These are phyloP conservation scores for Boletus bicolor DNA, from an alignment of 768 basidiomycete species.

Conservation along the genomic window DNA sequence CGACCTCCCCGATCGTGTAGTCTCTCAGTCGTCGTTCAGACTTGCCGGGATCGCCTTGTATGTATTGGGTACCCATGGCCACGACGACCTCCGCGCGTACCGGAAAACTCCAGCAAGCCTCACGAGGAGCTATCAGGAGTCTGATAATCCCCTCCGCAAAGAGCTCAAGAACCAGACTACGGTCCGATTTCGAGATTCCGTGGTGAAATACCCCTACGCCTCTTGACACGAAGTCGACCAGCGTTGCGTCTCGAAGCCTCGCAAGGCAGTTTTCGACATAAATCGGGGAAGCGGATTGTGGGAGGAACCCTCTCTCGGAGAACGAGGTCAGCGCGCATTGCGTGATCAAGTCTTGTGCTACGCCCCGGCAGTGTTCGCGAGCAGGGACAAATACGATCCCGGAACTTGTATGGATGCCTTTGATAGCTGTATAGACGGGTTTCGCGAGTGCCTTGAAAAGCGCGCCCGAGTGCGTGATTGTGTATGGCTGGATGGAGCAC, in stretches of 20 bases:
- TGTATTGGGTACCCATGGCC: conserved; percentile 91
- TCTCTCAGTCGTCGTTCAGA: conserved; percentile 70
- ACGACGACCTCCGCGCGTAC: conserved; percentile 78
- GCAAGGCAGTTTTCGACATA: conserved; percentile 56
- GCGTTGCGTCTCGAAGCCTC: conserved; percentile 56
- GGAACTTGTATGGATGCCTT: conserved; percentile 38
- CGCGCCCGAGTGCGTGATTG: conserved; percentile 80
- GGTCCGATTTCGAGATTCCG: conserved; percentile 66
- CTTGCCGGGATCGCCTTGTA: conserved; percentile 44
- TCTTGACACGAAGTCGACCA: conserved; percentile 72
- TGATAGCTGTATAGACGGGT: conserved; percentile 79
- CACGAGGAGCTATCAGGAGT: conserved; percentile 78
- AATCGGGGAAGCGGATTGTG: conserved; percentile 45
- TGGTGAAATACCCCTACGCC: conserved; percentile 87
- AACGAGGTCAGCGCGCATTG: conserved; percentile 78
- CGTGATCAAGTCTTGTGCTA: conserved; percentile 84
- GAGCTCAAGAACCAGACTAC: conserved; percentile 70
- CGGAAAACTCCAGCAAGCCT: conserved; percentile 88
- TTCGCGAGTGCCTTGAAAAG: conserved; percentile 91
- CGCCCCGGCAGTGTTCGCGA: conserved; percentile 63
- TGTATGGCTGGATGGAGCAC: conserved; percentile 71
- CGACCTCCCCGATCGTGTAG: conserved; percentile 77
- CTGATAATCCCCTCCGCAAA: conserved; percentile 78
- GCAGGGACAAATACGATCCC: conserved; percentile 90
- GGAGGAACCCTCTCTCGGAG: conserved; percentile 65